Evolutionary conservation across 1,139 yeast genomes (phyloP), one percentile per base, ranked within the genome.

Genomic region (Geotrichum aggregatum): DNA sequence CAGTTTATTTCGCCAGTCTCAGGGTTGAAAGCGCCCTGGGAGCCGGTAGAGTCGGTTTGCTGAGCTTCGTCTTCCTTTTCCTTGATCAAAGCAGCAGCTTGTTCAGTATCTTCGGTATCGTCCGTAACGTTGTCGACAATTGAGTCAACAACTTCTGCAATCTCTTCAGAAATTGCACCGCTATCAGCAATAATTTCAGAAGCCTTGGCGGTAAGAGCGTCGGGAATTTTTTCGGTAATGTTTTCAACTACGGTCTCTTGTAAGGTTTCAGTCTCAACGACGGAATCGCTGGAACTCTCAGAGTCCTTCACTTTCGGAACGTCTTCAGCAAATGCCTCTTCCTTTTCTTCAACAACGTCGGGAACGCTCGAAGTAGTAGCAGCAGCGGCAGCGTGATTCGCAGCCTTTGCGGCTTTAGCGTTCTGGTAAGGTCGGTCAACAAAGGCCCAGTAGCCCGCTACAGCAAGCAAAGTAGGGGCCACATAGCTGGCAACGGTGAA

Each of bases 1-100:
- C 99, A 94, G 80, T 94, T 92, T 71, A 94, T 94, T 70, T 92
- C 98, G 38, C 98, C 98, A 5, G 99, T 92, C 64, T 87, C 96
- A 46, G 98, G 98, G 72, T 92, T 82, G 72, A 83, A 92, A 2
- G 98, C 97, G 28, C 61, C 60, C 38, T 60, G 41, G 13, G 33
- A 33, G 14, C 36, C 49, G 22, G 56, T 59, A 22, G 52, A 16
- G 16, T 52, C 63, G 8, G 22, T 22, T n/a, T 13, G n/a, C 34
- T 35, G 40, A 21, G 26, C 40, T 5, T 39, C 42, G 13, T 5
- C 45, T 26, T 28, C 31, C n/a, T n/a, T n/a, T n/a, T n/a, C n/a
- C n/a, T n/a, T n/a, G n/a, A n/a, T n/a, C n/a, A n/a, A n/a, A n/a
- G n/a, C 44, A 19, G 28, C 28, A 8, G 10, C 5, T n/a, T 34